Evolutionary conservation across 2,329 filamentous ascomycete species (phyloP), one percentile per base, ranked within the genome.

Genomic region (Cadophora luteo-olivacea): DNA sequence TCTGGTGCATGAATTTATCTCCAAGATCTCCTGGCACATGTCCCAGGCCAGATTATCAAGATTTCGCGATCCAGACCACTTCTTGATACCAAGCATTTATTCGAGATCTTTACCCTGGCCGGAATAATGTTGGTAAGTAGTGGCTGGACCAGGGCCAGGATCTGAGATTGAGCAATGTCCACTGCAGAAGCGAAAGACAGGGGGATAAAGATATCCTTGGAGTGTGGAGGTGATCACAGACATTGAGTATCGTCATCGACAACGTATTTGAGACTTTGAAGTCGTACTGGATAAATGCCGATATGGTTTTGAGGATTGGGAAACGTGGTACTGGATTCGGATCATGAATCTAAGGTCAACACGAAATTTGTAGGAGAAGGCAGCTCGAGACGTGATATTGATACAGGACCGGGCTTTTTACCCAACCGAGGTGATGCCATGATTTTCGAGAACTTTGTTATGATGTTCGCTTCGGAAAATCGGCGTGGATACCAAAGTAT

Each of bases 91-190:
- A 70, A 67, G 68, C 65, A 65, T 68, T 65, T 71, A 60, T 64
- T 68, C 60, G 62, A 64, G 52, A 36, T 65, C 32, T 48, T 41
- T 52, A 49, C 61, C 67, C 67, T 52, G 67, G 68, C 38, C 45
- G 45, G 57, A 54, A 58, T 33, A 32, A 57, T 63, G 33, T 66
- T 68, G 57, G 62, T 45, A 67, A 62, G 68, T 16, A 61, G 41
- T 48, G 41, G 24, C 41, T 48, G 7, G 7, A 38, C 66, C 66
- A 29, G 68, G 68, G 6, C 67, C 58, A 66, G 71, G 71, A 54
- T 70, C 22, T 58, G 58, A 70, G 69, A 71, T 68, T 72, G 67
- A 65, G 68, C 58, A 71, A 71, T 71, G 69, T 72, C 69, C 58
- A 72, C 64, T 68, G 55, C 58, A 52, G 58, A 71, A 70, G 69